Evolutionary conservation across 257 asterid species (phyloP), one percentile per base, ranked within the genome.

Genomic region (Solanum medicagineum): DNA sequence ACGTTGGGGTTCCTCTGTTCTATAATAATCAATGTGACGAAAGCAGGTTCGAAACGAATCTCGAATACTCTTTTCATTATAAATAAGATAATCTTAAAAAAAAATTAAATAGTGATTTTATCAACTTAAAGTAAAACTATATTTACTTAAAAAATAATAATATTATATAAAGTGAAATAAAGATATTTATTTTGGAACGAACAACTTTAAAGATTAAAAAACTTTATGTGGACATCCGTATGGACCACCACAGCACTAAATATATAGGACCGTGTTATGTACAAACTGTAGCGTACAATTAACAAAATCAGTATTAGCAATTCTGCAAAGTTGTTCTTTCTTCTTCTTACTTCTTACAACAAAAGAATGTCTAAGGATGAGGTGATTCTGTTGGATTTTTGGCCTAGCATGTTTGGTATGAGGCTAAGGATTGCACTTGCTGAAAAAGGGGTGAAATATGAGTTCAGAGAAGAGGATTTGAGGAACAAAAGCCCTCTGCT

Each of bases 371-470:
- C 60, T 7, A 70, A 32, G 2, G 40, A 51, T 16, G 88, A 89
- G 22, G 51, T 89, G 59, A 75, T 77, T 63, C 32, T 89, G 51
- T 70, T 89, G 57, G 81, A 83, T 53, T 82, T 47, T 59, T 65
- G 88, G 88, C 16, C 81, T 2, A 88, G 91, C 73, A 75, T 77
- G 87, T 87, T 86, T 69, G 88, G 87, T 0, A 68, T 86, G 70
- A 87, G 91, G 77, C 81, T 83, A 1, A 86, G 83, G 85, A 32
- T 89, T 45, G 88, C 91, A 32, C 84, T 89, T 17, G 81, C 45
- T 10, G 91, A 89, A 66, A 88, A 89, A 44, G 91, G 84, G 2
- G 36, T 89, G 1, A 75, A 45, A 7, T 85, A 85, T 60, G 89
- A 89, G 44, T 80, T 47, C 86, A 86, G 5, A 49, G 87, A 85